Evolutionary conservation across 176 grass and related monocot species (phyloP), one percentile per base, ranked within the genome.

Genomic region (Oryza brachyantha): DNA sequence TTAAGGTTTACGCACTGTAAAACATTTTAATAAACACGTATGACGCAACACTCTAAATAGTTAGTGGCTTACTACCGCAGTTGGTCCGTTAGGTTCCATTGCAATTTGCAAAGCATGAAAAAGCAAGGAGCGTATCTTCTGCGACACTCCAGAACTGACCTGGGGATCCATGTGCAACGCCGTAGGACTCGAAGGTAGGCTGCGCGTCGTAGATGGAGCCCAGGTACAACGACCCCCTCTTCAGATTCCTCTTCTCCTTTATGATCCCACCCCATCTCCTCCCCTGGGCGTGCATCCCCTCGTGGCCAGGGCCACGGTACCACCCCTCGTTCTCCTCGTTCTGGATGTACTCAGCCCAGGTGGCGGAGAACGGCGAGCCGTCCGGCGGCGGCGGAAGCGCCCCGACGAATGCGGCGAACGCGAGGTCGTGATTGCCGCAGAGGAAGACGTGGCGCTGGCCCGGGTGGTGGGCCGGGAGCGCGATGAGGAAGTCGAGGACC

Each of bases 391-490:
- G 79, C 42, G 89, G 89, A 32, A 98, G 80, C 36, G 88, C 95
- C 13, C 90, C 95, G 57, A 94, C 81, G 87, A 98, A 98, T 25
- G 90, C 95, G 13, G 95, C 83, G 72, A 98, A 98, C 68, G 90
- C 90, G 61, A 98, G 11, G 70, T 98, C 95, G 74, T 98, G 95
- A 87, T 98, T 98, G 80, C 92, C 92, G 77, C 95, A 98, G 57
- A 98, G 91, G 74, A 92, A 94, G 73, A 94, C 92, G 83, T 98
- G 92, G 69, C 85, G 80, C 78, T 98, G 92, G 10, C 50, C 54
- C 11, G 95, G 95, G 52, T 92, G 64, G 27, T 64, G 84, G 8
- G 65, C 13, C 14, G 90, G 92, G 16, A 98, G 92, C 12, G 83
- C 70, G 63, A 94, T 21, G 46, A 94, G 92, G 73, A 94, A 93